Evolutionary conservation across 1,139 yeast species (phyloP).

Genomic region (Nadsonia commutata): DNA sequence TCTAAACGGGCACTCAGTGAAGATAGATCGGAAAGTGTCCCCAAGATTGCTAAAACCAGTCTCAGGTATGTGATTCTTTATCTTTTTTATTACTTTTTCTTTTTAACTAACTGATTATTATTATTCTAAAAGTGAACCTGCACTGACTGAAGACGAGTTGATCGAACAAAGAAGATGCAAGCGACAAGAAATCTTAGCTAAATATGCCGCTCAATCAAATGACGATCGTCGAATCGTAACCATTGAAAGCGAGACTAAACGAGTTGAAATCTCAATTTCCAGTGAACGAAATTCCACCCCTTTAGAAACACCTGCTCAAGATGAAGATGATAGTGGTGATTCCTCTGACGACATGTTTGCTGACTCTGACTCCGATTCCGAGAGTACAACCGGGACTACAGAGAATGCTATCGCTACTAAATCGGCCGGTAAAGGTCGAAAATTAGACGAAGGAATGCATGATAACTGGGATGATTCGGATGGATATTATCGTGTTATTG

Average conservation of each 20-base stretch:
- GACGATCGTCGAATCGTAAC: neutral
- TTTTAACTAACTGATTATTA: too few species aligned
- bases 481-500: conserved; percentile 70
- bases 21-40: neutral
- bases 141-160: neutral
- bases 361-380: conserved; percentile 6
- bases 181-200: neutral
- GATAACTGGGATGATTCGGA: conserved; percentile 45
- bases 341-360: conserved; percentile 14
- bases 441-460: conserved; percentile 16
- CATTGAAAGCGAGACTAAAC: neutral
- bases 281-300: neutral
- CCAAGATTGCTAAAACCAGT: neutral
- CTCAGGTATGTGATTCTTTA: too few species aligned
- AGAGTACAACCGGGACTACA: neutral
- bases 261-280: neutral
- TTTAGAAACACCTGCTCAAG: neutral
- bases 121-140: too few species aligned
- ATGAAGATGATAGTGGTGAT: neutral
- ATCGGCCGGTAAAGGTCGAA: conserved; percentile 8
- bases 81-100: too few species aligned
- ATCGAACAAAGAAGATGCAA: neutral
- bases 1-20: too few species aligned
- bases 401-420: neutral
- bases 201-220: neutral